Evolutionary conservation across 192 early-diverging fungal genomes (phyloP).

Genomic region (Tieghemiomyces parasiticus): DNA sequence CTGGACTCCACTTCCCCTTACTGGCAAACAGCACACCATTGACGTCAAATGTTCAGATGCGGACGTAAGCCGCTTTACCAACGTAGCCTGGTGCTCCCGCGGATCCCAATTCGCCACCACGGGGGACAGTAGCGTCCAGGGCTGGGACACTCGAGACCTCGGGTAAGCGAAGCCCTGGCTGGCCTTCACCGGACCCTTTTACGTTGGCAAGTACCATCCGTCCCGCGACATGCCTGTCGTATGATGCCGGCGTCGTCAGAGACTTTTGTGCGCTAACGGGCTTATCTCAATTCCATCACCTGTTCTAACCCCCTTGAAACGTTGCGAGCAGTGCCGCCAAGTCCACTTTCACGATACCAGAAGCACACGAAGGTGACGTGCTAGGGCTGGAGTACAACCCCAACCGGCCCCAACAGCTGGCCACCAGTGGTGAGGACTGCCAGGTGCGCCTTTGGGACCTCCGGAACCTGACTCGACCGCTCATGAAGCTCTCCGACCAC

Average conservation of each 20-base stretch:
- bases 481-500: constrained; percentile 63
- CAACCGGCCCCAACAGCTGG: constrained; percentile 52
- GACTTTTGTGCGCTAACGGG: not conserved
- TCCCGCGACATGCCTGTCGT: not conserved
- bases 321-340: too few relatives aligned
- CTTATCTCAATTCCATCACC: constrained; percentile 23
- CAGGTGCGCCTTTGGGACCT: constrained; percentile 80
- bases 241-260: not conserved
- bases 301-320: constrained; percentile 25
- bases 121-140: constrained; percentile 38
- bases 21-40: not conserved
- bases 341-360: too few relatives aligned
- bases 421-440: constrained; percentile 78
- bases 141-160: constrained; percentile 52
- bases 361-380: constrained; percentile 62
- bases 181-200: constrained; percentile 16
- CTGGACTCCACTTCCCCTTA: not conserved
- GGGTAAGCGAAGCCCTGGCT: constrained; percentile 17
- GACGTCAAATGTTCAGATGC: not conserved
- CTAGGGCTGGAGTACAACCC: constrained; percentile 65
- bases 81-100: not conserved
- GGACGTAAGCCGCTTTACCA: not conserved
- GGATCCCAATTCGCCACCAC: constrained; percentile 31
- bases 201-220: constrained; percentile 1
- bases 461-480: constrained; percentile 31